phyloP scores from a whole-genome alignment of 2,329 filamentous ascomycete genomes.

The Apiospora saccharicola region DNA sequence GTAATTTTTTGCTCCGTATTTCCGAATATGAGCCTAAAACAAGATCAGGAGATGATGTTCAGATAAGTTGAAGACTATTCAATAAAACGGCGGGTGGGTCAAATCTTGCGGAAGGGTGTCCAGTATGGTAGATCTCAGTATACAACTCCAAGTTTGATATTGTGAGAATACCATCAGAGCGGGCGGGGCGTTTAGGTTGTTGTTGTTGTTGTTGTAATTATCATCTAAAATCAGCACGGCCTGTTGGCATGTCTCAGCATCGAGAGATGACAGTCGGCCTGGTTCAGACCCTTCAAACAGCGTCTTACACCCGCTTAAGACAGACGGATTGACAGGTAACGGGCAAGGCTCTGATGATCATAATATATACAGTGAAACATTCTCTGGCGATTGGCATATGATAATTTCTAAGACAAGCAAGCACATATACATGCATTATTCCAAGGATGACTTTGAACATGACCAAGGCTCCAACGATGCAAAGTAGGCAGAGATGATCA shows the following conservation, averaged over 20 bases:
- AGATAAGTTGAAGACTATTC: too few relatives aligned
- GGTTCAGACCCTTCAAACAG: conserved; percentile 7
- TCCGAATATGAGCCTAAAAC: not conserved
- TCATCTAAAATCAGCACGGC: not conserved
- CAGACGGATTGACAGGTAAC: not conserved
- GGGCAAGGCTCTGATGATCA: not conserved
- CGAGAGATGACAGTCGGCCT: not conserved
- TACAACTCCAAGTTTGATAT: not conserved
- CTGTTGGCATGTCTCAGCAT: not conserved
- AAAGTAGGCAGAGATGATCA: too few relatives aligned
- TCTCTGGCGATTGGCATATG: not conserved
- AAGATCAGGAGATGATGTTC: not conserved
- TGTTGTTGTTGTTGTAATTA: not conserved
- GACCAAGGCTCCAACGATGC: too few relatives aligned
- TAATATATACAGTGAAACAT: not conserved
- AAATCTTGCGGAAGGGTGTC: not conserved
- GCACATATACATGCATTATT: too few relatives aligned
- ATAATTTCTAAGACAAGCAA: not conserved
- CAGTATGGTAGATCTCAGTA: not conserved
- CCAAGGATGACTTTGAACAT: too few relatives aligned
- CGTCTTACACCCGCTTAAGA: not conserved
- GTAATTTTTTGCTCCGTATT: not conserved
- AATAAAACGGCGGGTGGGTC: too few relatives aligned
- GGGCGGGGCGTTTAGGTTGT: not conserved
- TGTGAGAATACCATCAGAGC: not conserved